Conservation (phyloP, 1,284 basidiomycete species). For the Naganishia cerealis region DNA sequence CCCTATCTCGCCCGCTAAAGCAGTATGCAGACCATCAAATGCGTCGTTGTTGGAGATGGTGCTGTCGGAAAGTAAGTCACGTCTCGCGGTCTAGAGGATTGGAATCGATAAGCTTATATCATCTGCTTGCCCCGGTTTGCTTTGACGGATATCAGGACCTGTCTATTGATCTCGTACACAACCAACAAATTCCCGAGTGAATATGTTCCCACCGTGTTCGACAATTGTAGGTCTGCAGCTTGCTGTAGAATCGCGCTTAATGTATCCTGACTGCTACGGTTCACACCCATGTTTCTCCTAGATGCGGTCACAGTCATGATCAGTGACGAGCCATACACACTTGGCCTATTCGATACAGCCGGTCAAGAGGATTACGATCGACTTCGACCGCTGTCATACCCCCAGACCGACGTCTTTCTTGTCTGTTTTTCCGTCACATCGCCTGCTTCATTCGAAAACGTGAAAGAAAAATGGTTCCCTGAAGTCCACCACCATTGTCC, state of each 20-base stretch:
- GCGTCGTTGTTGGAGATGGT: slow-evolving; percentile 98
- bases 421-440: slow-evolving; percentile 99
- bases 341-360: slow-evolving; percentile 97
- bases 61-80: slow-evolving; percentile 84
- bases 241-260: not conserved
- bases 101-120: slow-evolving; percentile 33
- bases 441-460: slow-evolving; percentile 98
- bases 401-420: slow-evolving; percentile 98
- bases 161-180: slow-evolving; percentile 98
- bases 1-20: not conserved
- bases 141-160: slow-evolving; percentile 66
- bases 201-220: slow-evolving; percentile 89
- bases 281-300: slow-evolving; percentile 48
- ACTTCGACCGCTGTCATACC: slow-evolving; percentile 96
- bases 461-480: slow-evolving; percentile 99
- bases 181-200: slow-evolving; percentile 99
- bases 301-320: slow-evolving; percentile 99
- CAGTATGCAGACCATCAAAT: slow-evolving; percentile 93
- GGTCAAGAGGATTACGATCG: slow-evolving; percentile 99
- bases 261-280: not conserved
- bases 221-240: slow-evolving; percentile 55
- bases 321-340: slow-evolving; percentile 97
- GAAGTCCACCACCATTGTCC: slow-evolving; percentile 99
- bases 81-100: slow-evolving; percentile 1
- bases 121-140: slow-evolving; percentile 4